Percentiles rank a stretch among this genome's conserved stretches.
phyloP scores from a whole-genome alignment of 1,284 basidiomycete species.

The Veloboletus limbatus region DNA sequence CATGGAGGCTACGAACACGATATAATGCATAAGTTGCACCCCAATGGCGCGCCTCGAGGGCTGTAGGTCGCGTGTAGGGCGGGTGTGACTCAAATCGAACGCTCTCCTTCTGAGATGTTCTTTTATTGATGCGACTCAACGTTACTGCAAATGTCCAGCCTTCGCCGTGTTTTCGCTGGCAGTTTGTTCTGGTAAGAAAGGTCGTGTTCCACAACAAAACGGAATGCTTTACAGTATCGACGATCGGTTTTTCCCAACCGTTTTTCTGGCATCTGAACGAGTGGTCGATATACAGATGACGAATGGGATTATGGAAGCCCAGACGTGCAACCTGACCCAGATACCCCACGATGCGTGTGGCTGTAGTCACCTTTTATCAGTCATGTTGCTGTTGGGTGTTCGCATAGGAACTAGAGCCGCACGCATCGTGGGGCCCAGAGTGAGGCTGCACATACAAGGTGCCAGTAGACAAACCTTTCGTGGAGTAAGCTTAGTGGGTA shows the following conservation, averaged over 20 bases:
- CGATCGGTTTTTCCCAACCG: slow-evolving; percentile 78
- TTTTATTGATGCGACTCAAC: slow-evolving; percentile 64
- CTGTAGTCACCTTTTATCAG: too few species aligned
- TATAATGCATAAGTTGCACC: slow-evolving; percentile 86
- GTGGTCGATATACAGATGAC: too few species aligned
- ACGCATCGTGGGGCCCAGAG: slow-evolving; percentile 2
- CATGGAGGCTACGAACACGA: slow-evolving; percentile 55
- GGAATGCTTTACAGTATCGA: slow-evolving; percentile 60
- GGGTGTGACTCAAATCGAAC: slow-evolving; percentile 76
- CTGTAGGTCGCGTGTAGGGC: slow-evolving; percentile 57
- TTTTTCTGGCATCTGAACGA: slow-evolving; percentile 72
- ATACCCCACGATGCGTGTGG: slow-evolving; percentile 1
- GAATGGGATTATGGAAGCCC: too few species aligned
- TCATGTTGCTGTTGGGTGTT: too few species aligned
- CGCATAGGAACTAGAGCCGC: not conserved
- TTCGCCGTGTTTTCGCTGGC: slow-evolving; percentile 45
- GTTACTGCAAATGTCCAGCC: slow-evolving; percentile 64
- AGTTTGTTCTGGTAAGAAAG: slow-evolving; percentile 8
- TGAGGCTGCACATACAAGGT: not conserved
- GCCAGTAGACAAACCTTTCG: slow-evolving; percentile 57
- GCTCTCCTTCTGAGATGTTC: slow-evolving; percentile 63
- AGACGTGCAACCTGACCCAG: slow-evolving; percentile 3
- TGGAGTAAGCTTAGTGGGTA: slow-evolving; percentile 73
- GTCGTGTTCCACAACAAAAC: not conserved
- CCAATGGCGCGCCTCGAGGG: slow-evolving; percentile 81